Percentiles rank a stretch among this genome's conserved stretches.
Evolutionary conservation across 129 eudicot species (phyloP).

Genomic region (Lactuca sativa): DNA sequence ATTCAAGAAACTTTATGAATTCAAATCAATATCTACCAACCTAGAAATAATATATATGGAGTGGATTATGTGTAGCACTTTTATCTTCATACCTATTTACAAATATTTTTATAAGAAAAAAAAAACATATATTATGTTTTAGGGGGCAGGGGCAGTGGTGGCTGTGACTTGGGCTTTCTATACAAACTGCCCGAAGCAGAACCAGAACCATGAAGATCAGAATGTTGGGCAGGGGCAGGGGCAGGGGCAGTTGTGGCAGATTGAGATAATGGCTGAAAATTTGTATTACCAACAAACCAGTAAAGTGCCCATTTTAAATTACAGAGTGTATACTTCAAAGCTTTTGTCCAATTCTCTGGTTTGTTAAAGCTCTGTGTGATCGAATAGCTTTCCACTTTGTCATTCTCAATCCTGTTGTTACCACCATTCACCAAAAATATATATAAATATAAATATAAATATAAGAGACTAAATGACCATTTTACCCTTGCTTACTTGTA

Average conservation of each 20-base stretch:
- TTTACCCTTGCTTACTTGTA: conserved; percentile 55
- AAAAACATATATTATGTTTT: neutral
- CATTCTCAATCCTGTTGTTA: conserved; percentile 73
- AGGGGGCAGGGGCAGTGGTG: conserved; percentile 21
- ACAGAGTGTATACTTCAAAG: conserved; percentile 93
- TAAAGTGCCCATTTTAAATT: conserved; percentile 96
- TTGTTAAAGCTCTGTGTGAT: conserved; percentile 95
- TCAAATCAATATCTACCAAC: conserved; percentile 8
- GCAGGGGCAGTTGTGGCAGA: conserved; percentile 11
- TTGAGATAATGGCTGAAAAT: conserved; percentile 68
- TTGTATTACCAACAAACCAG: conserved; percentile 93
- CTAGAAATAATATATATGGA: neutral
- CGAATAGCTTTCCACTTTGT: conserved; percentile 80
- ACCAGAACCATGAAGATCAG: conserved; percentile 42
- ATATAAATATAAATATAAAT: neutral
- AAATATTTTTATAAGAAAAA: neutral
- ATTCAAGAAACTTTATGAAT: neutral
- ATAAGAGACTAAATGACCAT: neutral
- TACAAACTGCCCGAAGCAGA: conserved; percentile 51
- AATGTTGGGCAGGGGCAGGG: conserved; percentile 29
- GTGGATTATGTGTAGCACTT: neutral
- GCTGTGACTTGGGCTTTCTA: conserved; percentile 39
- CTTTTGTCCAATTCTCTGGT: conserved; percentile 96
- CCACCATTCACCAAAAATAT: neutral
- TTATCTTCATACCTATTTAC: conserved; percentile 33